phyloP scores from a whole-genome alignment of 2,329 filamentous ascomycete species.

The Ustulina deusta region DNA sequence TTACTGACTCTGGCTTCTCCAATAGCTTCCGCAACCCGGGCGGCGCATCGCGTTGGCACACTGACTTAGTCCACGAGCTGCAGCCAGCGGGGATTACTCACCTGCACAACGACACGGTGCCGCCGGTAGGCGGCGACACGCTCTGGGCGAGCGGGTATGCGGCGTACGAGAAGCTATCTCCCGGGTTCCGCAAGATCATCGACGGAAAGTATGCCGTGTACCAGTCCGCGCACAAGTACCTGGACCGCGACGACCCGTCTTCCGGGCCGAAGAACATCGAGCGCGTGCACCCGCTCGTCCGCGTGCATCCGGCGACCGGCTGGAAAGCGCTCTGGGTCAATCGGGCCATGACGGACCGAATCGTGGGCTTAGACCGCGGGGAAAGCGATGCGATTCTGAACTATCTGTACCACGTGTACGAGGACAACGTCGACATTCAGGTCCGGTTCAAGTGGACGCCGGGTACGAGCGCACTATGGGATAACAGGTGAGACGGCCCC shows the following conservation, averaged over 20 bases:
- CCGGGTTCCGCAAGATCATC: conserved; percentile 76
- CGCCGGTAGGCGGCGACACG: conserved; percentile 75
- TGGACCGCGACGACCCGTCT: conserved; percentile 71
- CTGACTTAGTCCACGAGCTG: conserved; percentile 76
- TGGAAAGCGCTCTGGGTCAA: conserved; percentile 83
- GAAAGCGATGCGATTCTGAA: conserved; percentile 76
- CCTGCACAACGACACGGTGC: conserved; percentile 76
- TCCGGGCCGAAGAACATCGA: conserved; percentile 75
- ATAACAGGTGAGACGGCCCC: conserved; percentile 67
- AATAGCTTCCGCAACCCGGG: conserved; percentile 71
- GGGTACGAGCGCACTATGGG: conserved; percentile 75
- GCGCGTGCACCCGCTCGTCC: conserved; percentile 74
- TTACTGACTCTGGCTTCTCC: neutral
- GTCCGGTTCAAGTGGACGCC: conserved; percentile 78
- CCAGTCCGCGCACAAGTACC: conserved; percentile 73
- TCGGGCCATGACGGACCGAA: conserved; percentile 74
- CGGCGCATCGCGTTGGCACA: conserved; percentile 76
- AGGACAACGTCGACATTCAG: conserved; percentile 78
- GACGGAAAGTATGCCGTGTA: conserved; percentile 76
- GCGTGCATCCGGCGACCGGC: conserved; percentile 77
- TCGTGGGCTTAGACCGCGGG: conserved; percentile 75
- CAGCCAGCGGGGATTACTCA: conserved; percentile 79
- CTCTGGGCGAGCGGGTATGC: conserved; percentile 78
- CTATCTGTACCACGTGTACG: conserved; percentile 76
- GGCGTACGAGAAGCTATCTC: conserved; percentile 79